phyloP scores from a whole-genome alignment of 208 protist genomes.

The Leishmania major region DNA sequence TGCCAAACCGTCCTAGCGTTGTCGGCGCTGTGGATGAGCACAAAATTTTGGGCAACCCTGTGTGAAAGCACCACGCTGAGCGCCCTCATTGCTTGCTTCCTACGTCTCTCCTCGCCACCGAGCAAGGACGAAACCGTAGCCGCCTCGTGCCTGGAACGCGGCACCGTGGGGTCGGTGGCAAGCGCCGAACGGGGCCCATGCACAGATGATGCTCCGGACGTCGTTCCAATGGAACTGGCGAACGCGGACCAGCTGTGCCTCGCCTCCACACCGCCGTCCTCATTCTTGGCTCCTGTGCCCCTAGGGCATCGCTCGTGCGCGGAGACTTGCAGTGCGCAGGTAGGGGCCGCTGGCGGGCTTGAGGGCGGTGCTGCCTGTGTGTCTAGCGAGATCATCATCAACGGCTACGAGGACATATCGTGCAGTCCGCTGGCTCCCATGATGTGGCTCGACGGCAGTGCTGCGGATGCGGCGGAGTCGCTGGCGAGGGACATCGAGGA shows the following conservation, averaged over 20 bases:
- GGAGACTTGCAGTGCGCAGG: not conserved
- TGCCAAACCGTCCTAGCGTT: constrained; percentile 11
- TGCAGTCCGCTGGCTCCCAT: not conserved
- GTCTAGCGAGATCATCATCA: not conserved
- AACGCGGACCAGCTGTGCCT: not conserved
- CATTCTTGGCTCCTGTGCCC: not conserved
- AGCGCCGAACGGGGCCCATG: not conserved
- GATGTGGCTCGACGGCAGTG: not conserved
- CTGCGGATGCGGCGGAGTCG: constrained; percentile 2
- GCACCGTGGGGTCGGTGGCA: not conserved
- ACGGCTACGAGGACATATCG: not conserved
- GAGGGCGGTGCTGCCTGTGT: not conserved
- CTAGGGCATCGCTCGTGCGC: not conserved
- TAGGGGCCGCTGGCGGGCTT: not conserved
- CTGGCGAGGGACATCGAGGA: constrained; percentile 22
- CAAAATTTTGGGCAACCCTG: constrained; percentile 24
- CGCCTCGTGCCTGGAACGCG: not conserved
- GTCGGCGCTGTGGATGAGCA: constrained; percentile 30
- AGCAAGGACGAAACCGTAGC: not conserved
- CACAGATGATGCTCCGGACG: not conserved
- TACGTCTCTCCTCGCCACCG: not conserved
- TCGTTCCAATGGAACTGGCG: not conserved
- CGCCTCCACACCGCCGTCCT: not conserved
- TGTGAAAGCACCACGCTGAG: constrained; percentile 6
- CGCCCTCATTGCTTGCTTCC: not conserved